These are phyloP conservation scores for Chimonanthus praecox DNA, from an alignment of 164 flowering plant species.

Conservation along the genomic window DNA sequence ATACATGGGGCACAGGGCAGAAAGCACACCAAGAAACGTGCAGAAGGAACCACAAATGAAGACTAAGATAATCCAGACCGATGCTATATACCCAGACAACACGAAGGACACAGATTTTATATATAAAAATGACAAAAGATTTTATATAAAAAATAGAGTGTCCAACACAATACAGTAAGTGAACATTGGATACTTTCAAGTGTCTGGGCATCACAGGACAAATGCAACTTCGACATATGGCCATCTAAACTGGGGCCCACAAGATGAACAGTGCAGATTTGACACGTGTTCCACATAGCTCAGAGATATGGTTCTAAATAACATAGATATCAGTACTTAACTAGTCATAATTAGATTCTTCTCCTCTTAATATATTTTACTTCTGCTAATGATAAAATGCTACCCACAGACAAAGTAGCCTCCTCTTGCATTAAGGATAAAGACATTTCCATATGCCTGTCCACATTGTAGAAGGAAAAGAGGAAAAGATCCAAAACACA, in stretches of 20 bases:
- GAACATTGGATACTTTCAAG: no score
- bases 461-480: background rate
- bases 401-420: background rate
- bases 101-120: no score
- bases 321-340: background rate
- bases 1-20: no score
- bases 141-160: no score
- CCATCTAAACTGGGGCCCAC: background rate
- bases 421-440: background rate
- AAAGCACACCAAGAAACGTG: no score
- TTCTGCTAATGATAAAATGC: background rate
- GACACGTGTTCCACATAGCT: background rate
- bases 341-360: background rate
- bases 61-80: background rate
- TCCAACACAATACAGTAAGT: no score
- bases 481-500: background rate
- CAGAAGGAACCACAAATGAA: background rate
- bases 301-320: no score
- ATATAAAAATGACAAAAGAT: no score
- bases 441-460: constrained; percentile 1
- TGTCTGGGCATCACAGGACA: background rate
- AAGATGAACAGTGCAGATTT: background rate
- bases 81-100: background rate
- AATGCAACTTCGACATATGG: background rate
- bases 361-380: no score